Conservation (phyloP, 306 rosid species). For the Quercus robur region DNA sequence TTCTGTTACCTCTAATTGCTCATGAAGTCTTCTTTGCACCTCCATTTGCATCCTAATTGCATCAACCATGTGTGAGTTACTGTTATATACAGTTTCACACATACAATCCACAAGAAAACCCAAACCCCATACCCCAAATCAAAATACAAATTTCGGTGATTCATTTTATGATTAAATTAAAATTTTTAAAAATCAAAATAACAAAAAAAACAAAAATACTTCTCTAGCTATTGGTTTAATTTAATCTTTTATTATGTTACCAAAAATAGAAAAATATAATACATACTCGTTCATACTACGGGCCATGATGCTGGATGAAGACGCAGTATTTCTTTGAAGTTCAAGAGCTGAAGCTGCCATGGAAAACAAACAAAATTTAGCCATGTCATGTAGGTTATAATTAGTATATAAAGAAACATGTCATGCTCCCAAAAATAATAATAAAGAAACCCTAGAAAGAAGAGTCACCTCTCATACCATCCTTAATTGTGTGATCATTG, state of each 20-base stretch:
- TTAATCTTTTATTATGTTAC: conserved; percentile 5
- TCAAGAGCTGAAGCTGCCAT: conserved; percentile 73
- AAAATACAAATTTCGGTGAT: conserved; percentile 8
- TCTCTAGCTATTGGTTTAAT: background rate
- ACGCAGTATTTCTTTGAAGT: conserved; percentile 77
- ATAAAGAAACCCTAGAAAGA: conserved; percentile 60
- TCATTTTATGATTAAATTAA: background rate
- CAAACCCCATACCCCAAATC: conserved; percentile 27
- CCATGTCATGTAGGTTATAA: background rate
- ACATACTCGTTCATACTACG: conserved; percentile 96
- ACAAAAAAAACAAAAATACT: background rate
- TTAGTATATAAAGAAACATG: background rate
- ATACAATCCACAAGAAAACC: conserved; percentile 43
- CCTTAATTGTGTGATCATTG: conserved; percentile 94
- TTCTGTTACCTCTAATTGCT: conserved; percentile 82
- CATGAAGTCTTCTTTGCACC: conserved; percentile 98
- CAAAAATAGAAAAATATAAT: background rate
- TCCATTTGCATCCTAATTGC: conserved; percentile 97
- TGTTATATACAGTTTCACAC: conserved; percentile 44
- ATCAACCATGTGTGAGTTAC: conserved; percentile 70
- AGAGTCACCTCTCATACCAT: conserved; percentile 68
- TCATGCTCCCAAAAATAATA: background rate
- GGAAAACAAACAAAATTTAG: background rate
- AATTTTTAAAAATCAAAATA: background rate
- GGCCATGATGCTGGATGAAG: conserved; percentile 81